Evolutionary conservation across 1,139 yeast species (phyloP), one percentile per base, ranked within the genome.

Genomic region (Candida gigantensis): DNA sequence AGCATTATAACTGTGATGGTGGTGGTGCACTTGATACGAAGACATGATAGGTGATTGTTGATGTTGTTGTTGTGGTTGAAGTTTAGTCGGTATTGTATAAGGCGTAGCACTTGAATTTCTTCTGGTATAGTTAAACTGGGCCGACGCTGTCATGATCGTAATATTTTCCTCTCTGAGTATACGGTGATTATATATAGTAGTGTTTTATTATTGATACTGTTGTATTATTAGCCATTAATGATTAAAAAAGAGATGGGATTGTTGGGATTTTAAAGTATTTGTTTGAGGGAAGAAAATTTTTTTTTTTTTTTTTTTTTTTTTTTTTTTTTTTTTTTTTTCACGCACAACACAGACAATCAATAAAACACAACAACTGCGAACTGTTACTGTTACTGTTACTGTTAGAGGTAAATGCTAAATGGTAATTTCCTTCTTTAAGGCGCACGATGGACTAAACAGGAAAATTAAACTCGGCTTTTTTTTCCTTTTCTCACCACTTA

Each of bases 71-170:
- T 33, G 35, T 32, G 17, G 35, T 10, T 32, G 37, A 33, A 18
- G 41, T 28, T 16, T 67, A 14, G 38, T 41, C 18, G 72, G 72
- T 32, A 65, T 58, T 10, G 66, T 52, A 44, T 67, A 65, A 8
- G 73, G 72, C 4, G 60, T 50, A 5, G 64, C 41, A 19, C 55
- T 38, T 16, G 69, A 59, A 39, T 60, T 54, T 26, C 71, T 55
- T 46, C 69, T 53, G 39, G 60, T 58, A 43, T 65, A 62, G 36
- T 58, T 59, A 40, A 52, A 58, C 27, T 60, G 67, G 24, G 58
- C 46, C 30, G 55, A 56, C 21, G 62, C 50, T 7, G 61, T 57
- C 65, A 57, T 60, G n/a, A n/a, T n/a, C n/a, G n/a, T n/a, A n/a
- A n/a, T n/a, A n/a, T n/a, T n/a, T n/a, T n/a, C n/a, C n/a, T n/a